Base-by-base conservation (phyloP, 2,329 filamentous ascomycete genomes). In the Pestalotiopsis sp. region DNA sequence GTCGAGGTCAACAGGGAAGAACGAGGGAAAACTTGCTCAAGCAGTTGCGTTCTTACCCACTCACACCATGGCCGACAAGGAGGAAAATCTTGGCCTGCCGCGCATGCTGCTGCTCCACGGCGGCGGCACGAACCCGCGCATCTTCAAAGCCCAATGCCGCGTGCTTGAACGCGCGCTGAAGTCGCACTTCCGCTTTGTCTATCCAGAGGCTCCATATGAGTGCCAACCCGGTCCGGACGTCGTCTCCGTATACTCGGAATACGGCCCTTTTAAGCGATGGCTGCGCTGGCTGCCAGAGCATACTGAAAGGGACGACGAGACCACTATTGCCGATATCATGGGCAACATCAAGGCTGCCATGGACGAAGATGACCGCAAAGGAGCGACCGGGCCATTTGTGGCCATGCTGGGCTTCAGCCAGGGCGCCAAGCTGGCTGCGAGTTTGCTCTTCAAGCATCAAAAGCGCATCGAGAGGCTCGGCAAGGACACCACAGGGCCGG, bases 101-200 rank as follows among this genome's bases (percentile, higher is more conserved):
- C 90, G 92, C 69, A 89, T 95, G 73, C 90, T 95, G 73, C 94
- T 92, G 80, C 89, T 95, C n/a, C 92, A 95, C 79, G 92, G 92
- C 77, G 92, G 92, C 74, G 92, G 92, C 70, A 89, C 91, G 72
- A 94, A 92, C 75, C 90, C 86, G n/a, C 77, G 84, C 56, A 88
- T 94, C 77, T 94, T 94, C 82, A 82, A 85, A 70, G 78, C 86
- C 12, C 92, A 95, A 81, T 89, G 89, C 73, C 91, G 92, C 71
- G 82, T 82, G 71, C 73, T 88, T 67, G 72, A 77, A 38, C 78
- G 76, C 31, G 61, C 56, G 67, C 86, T 94, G 0, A 77, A 80
- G 59, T 78, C 84, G 6, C 79, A 85, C 61, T 94, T 94, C 78
- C 89, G 92, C 56, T 85, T 94, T 72, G 89, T 92, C 75, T 95